Conservation (phyloP, 1,284 basidiomycete species). For the Puccinia novopanici region DNA sequence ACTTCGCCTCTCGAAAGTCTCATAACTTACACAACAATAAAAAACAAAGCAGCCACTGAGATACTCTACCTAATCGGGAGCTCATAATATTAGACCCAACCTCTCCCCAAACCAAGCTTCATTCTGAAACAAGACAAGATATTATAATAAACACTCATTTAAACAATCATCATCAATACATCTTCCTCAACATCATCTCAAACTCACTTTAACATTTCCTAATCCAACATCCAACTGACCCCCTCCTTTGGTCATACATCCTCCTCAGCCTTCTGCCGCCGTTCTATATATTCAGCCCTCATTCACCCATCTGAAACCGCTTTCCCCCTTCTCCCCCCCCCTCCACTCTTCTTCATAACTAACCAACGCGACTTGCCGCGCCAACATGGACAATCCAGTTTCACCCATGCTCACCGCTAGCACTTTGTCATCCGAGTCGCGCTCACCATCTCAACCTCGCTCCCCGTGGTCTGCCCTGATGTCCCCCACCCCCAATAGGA, state of each 20-base stretch:
- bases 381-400: not conserved
- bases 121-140: not conserved
- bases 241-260: not conserved
- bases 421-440: not conserved
- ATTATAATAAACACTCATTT: not conserved
- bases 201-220: not conserved
- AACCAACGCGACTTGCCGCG: not conserved
- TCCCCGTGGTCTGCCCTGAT: not conserved
- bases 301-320: no score
- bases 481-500: not conserved
- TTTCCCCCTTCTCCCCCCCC: not conserved
- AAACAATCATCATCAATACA: not conserved
- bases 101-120: not conserved
- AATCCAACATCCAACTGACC: not conserved
- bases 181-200: not conserved
- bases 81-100: not conserved
- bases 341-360: not conserved
- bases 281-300: no score
- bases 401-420: not conserved
- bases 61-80: no score
- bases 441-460: conserved; percentile 3
- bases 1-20: no score
- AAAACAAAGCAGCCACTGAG: no score
- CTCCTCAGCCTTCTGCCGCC: not conserved
- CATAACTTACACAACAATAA: no score